Evolutionary conservation across 495 filamentous ascomycete species (phyloP), one percentile per base, ranked within the genome.

Genomic region (Penicillium verhagenii): DNA sequence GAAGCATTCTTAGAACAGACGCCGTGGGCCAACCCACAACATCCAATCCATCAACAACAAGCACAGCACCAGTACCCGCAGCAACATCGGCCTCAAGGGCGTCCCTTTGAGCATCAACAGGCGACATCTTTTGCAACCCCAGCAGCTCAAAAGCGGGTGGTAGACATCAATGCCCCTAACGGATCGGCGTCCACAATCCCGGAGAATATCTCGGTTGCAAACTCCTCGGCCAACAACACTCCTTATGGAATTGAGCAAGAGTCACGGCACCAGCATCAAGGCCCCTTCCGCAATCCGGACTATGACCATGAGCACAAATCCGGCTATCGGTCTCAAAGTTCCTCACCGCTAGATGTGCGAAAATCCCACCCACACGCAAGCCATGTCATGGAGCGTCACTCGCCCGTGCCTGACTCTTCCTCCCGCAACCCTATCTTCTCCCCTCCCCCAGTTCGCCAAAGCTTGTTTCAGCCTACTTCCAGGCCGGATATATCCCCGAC

Each of bases 11-110:
- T 92, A 47, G 87, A 91, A 50, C 84, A 88, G 56, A 93, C 86
- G 1, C 87, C 90, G 1, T 96, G 91, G 91, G 89, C 89, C 24
- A 94, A 94, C 66, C 88, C 90, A 13, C 88, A 91, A 54, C 90
- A 95, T 63, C 89, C 90, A 1, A 84, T 84, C 14, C 88, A 92
- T 62, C 77, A 77, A 44, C 71, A 76, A 42, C 73, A 78, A 46
- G 64, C 70, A 28, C 60, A 70, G 38, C 67, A 77, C 43, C 69
- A 75, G 33, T 71, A 74, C 40, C 64, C 69, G 11, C 60, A 70
- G 52, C 66, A 69, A 13, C 68, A 69, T 43, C 64, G 73, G 45
- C 59, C 69, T 1, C 76, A 71, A 24, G 62, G 50, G 26, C 67
- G 69, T n/a, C 48, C 59, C 1, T 59, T 65, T 28, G 70, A 75